Evolutionary conservation across 1,284 basidiomycete species (phyloP), one percentile per base, ranked within the genome.

Genomic region (Puccinia horiana): DNA sequence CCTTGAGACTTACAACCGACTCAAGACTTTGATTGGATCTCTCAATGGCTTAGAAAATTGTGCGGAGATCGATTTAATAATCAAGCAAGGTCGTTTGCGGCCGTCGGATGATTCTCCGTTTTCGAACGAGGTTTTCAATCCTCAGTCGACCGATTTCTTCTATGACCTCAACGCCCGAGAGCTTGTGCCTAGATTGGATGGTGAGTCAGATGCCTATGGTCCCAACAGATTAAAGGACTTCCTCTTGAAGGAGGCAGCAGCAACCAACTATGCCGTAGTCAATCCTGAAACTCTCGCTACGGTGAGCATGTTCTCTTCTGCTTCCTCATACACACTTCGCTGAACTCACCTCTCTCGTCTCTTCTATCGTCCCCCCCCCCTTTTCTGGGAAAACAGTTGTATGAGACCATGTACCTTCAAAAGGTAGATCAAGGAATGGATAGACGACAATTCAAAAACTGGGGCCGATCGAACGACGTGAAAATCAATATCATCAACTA

Each of bases 71-170:
- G 89, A 91, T 76, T 88, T 91, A 85, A 88, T 91, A 83, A 89
- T 91, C 83, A 89, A 90, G 20, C 89, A 89, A 84, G 90, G 90
- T 16, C 88, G 89, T 0, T 85, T 91, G 58, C 90, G 89, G 79
- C 90, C 90, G 18, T 90, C 90, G 70, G 90, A 91, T 82, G 90
- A 91, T 83, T 89, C 89, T 1, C 90, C 90, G 0, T 91, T 91
- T 83, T 88, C 90, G 20, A 91, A 91, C 80, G 90, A 90, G 84
- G 69, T 91, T 11, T 91, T 91, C 83, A 90, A 90, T 85, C 90
- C 91, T 42, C 87, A 86, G 32, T 86, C 90, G 89, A 85, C 84
- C 88, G 87, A 81, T 47, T 81, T 61, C 2, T 80, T 78, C 56
- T 78, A 73, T 63, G 49, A 37, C 6, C 74, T 76, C 56, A 56